A percentile compares a stretch with the other conserved stretches of the same genome.
These are phyloP conservation scores for Amylocystis lapponica DNA, from an alignment of 768 basidiomycete genomes.

Conservation along the genomic window DNA sequence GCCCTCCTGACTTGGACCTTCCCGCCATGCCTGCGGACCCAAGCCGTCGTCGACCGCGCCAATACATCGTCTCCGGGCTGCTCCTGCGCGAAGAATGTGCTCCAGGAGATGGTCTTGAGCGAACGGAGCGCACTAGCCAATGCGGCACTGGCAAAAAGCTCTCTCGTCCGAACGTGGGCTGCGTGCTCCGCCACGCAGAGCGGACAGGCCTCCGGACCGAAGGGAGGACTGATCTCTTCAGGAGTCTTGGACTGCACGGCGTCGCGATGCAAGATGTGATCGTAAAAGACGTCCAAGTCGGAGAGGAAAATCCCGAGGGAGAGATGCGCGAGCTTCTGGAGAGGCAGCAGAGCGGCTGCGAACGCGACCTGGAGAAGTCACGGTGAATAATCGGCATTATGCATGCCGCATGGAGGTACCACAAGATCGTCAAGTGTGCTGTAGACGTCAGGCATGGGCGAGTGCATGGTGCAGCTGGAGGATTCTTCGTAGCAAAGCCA, in stretches of 20 bases:
- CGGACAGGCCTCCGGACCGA: slow-evolving; percentile 26
- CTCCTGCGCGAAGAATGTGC: slow-evolving; percentile 36
- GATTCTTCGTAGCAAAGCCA: slow-evolving; percentile 63
- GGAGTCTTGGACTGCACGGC: slow-evolving; percentile 1
- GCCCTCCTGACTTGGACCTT: slow-evolving; percentile 38
- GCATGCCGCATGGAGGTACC: slow-evolving; percentile 42
- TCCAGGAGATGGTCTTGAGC: slow-evolving; percentile 45
- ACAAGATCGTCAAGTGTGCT: slow-evolving; percentile 37
- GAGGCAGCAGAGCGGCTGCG: slow-evolving; percentile 37
- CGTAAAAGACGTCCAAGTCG: slow-evolving; percentile 40
- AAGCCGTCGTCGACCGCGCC: slow-evolving; percentile 31
- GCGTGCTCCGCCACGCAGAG: slow-evolving; percentile 30
- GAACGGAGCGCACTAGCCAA: slow-evolving; percentile 41
- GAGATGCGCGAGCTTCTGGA: slow-evolving; percentile 42
- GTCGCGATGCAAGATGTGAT: slow-evolving; percentile 34
- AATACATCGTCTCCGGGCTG: slow-evolving; percentile 8
- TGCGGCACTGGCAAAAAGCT: slow-evolving; percentile 41
- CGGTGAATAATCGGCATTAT: background rate
- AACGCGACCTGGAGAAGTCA: slow-evolving; percentile 33
- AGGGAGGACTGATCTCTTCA: slow-evolving; percentile 7
- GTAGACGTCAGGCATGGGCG: slow-evolving; percentile 54
- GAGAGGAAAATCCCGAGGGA: slow-evolving; percentile 64
- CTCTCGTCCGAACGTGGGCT: slow-evolving; percentile 33
- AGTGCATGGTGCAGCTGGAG: slow-evolving; percentile 47
- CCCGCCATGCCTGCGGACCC: slow-evolving; percentile 35